Percentiles rank a stretch among this genome's conserved stretches.
Conservation (phyloP, 2,329 filamentous ascomycete species). For the Penicillium sp. region DNA sequence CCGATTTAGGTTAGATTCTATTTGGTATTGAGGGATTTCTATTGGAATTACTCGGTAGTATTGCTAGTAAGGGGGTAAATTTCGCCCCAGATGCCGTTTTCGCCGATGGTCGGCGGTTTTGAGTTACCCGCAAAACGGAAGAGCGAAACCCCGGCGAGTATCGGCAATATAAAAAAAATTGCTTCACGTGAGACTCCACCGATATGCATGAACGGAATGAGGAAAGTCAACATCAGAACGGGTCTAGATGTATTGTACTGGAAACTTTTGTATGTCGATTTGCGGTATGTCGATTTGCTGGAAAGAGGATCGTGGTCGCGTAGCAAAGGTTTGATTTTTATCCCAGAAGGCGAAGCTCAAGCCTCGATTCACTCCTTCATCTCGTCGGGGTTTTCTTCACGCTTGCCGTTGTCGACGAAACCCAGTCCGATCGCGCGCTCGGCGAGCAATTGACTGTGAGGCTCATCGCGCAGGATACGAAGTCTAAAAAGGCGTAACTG, state of each 20-base stretch:
- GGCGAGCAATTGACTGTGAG: conserved; percentile 81
- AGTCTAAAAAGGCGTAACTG: conserved; percentile 53
- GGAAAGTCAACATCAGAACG: conserved; percentile 1
- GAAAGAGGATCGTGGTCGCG: conserved; percentile 12
- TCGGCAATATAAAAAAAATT: conserved; percentile 31
- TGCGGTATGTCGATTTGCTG: conserved; percentile 7
- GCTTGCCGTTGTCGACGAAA: conserved; percentile 61
- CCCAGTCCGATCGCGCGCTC: conserved; percentile 74
- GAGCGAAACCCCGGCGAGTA: conserved; percentile 25
- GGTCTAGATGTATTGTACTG: conserved; percentile 1
- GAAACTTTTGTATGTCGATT: conserved; percentile 8
- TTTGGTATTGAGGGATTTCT: conserved; percentile 30
- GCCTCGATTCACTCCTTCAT: conserved; percentile 38
- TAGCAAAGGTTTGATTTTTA: conserved; percentile 9
- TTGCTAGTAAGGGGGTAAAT: conserved; percentile 32
- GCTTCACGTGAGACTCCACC: conserved; percentile 25
- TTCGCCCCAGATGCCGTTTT: conserved; percentile 23
- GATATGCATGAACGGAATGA: conserved; percentile 9
- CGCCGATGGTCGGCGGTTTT: conserved; percentile 32
- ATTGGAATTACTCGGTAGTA: conserved; percentile 25
- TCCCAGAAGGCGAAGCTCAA: background rate
- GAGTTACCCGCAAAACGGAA: conserved; percentile 29
- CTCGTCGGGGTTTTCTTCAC: conserved; percentile 39
- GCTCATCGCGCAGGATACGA: conserved; percentile 76
- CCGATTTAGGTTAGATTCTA: conserved; percentile 24